A percentile compares a stretch with the other conserved stretches of the same genome.
These are phyloP conservation scores for Lepraria neglecta DNA, from an alignment of 495 filamentous ascomycete genomes.

Conservation along the genomic window DNA sequence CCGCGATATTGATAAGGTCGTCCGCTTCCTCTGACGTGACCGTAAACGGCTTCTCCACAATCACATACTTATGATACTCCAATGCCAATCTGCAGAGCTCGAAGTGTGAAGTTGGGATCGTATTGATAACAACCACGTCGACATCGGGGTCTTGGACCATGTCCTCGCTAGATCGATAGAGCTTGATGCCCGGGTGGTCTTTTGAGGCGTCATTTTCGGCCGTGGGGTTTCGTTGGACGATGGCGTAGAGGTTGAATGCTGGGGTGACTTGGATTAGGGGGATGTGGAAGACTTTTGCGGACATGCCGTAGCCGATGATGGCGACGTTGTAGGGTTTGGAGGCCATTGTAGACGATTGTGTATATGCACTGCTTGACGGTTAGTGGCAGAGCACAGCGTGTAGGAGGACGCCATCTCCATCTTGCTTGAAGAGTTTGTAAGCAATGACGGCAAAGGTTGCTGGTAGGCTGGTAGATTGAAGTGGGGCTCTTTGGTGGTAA, in stretches of 20 bases:
- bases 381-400: background rate
- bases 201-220: slow-evolving; percentile 55
- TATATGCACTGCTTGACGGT: background rate
- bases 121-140: slow-evolving; percentile 69
- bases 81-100: slow-evolving; percentile 58
- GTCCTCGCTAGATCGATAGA: slow-evolving; percentile 54
- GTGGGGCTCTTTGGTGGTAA: too few relatives aligned
- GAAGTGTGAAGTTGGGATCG: slow-evolving; percentile 71
- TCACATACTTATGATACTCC: slow-evolving; percentile 68
- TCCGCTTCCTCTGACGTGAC: slow-evolving; percentile 65
- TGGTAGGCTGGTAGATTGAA: too few relatives aligned
- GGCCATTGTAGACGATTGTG: slow-evolving; percentile 33
- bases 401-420: background rate
- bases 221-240: slow-evolving; percentile 72
- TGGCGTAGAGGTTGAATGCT: slow-evolving; percentile 62
- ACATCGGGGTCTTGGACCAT: slow-evolving; percentile 60
- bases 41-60: slow-evolving; percentile 88
- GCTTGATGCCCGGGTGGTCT: slow-evolving; percentile 61
- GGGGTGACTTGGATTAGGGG: slow-evolving; percentile 66
- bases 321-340: slow-evolving; percentile 51
- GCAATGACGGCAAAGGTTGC: too few relatives aligned
- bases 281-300: slow-evolving; percentile 86
- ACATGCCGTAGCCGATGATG: slow-evolving; percentile 66
- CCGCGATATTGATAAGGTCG: slow-evolving; percentile 59
- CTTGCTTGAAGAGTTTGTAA: too few relatives aligned